Conservation (phyloP, 768 basidiomycete species). For the Candolleomyces aberdarensis region DNA sequence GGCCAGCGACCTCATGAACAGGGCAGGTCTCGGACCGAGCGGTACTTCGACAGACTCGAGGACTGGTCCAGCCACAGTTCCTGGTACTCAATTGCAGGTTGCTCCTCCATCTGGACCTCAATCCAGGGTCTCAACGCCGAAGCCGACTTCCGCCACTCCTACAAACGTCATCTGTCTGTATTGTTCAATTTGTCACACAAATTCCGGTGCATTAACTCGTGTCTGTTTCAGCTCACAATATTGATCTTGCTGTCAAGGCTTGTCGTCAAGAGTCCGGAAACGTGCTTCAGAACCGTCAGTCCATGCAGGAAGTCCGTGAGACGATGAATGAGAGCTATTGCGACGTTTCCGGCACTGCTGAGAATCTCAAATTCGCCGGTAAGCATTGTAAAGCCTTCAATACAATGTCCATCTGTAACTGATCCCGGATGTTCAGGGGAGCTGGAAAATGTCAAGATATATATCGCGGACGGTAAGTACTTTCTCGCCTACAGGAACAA, state of each 20-base stretch:
- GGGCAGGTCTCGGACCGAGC: not conserved
- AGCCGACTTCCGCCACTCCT: constrained; percentile 27
- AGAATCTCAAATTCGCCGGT: constrained; percentile 65
- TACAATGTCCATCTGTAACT: not conserved
- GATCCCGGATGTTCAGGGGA: constrained; percentile 38
- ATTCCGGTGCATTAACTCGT: constrained; percentile 3
- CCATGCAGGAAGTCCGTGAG: constrained; percentile 72
- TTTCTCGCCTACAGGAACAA: not conserved
- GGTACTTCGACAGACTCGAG: not conserved
- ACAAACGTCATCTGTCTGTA: constrained; percentile 41
- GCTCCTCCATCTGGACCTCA: not conserved
- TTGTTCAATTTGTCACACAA: not conserved
- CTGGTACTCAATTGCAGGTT: not conserved
- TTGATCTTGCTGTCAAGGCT: constrained; percentile 67
- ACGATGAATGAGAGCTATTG: constrained; percentile 81
- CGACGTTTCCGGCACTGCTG: constrained; percentile 64
- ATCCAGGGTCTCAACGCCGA: not conserved
- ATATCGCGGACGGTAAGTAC: constrained; percentile 54
- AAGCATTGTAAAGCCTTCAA: constrained; percentile 12
- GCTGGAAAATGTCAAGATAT: constrained; percentile 62
- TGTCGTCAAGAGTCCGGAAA: constrained; percentile 67
- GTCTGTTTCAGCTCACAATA: constrained; percentile 49
- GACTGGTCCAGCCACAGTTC: not conserved
- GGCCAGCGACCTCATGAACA: not conserved
- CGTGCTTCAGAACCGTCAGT: constrained; percentile 58